These are phyloP conservation scores for Boletus albobrunnescens DNA, from an alignment of 1,284 basidiomycete species.

Conservation along the genomic window DNA sequence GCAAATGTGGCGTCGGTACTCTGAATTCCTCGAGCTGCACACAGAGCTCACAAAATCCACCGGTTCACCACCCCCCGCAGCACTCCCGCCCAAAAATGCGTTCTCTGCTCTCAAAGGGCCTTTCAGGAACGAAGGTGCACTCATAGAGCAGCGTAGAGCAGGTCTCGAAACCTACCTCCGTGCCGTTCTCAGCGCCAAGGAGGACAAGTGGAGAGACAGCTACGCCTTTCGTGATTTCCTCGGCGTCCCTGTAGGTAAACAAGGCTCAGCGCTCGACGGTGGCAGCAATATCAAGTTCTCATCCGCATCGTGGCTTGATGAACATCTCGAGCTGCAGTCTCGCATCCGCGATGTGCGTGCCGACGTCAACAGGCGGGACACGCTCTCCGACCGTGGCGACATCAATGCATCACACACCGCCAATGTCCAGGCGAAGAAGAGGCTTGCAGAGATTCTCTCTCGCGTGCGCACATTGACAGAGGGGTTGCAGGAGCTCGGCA, in stretches of 20 bases:
- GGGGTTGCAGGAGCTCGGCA: conserved; percentile 62
- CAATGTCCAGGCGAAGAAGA: conserved; percentile 80
- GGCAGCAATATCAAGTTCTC: conserved; percentile 52
- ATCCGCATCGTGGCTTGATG: conserved; percentile 78
- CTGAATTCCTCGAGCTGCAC: conserved; percentile 87
- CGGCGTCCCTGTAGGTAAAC: conserved; percentile 68
- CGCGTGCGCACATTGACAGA: conserved; percentile 69
- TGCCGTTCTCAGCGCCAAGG: conserved; percentile 76
- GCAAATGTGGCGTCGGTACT: conserved; percentile 91
- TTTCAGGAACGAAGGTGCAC: conserved; percentile 36
- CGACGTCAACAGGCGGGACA: conserved; percentile 82
- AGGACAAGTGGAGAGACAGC: conserved; percentile 77
- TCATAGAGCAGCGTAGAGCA: conserved; percentile 69
- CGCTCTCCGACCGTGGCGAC: conserved; percentile 73
- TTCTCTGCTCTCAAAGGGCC: conserved; percentile 54
- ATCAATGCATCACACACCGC: conserved; percentile 70
- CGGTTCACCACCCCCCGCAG: conserved; percentile 66
- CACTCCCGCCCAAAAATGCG: conserved; percentile 79
- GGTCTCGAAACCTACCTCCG: conserved; percentile 85
- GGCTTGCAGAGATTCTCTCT: conserved; percentile 69
- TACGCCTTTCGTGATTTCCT: conserved; percentile 86
- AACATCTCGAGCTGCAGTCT: conserved; percentile 73
- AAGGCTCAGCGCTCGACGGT: conserved; percentile 33
- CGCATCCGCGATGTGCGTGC: conserved; percentile 77
- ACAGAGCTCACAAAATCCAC: conserved; percentile 72